Conservation (phyloP, 129 eudicot genomes). For the Arctium minus region DNA sequence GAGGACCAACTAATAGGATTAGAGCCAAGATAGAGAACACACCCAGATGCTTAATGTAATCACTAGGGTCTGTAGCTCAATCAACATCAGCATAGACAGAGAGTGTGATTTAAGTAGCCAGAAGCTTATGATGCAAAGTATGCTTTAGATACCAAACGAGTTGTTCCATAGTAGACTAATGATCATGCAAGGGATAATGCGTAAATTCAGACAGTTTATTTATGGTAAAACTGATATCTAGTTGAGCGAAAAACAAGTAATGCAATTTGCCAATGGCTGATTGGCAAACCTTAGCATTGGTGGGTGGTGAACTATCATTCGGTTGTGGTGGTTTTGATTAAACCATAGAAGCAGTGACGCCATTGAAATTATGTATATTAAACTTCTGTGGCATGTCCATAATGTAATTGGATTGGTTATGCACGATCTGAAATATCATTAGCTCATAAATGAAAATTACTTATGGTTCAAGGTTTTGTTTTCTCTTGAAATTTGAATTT, state of each 20-base stretch:
- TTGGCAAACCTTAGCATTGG: neutral
- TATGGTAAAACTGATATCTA: neutral
- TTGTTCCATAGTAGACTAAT: too few relatives aligned
- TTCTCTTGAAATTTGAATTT: neutral
- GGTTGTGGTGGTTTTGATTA: neutral
- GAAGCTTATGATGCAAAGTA: too few relatives aligned
- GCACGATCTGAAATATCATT: neutral
- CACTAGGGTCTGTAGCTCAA: too few relatives aligned
- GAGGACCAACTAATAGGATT: too few relatives aligned
- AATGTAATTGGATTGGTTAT: neutral
- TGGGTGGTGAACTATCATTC: neutral
- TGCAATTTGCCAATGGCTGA: neutral
- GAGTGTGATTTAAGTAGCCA: too few relatives aligned
- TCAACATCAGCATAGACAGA: too few relatives aligned
- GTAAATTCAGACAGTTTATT: too few relatives aligned
- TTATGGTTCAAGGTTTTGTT: neutral
- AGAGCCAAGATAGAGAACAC: too few relatives aligned
- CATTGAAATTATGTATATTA: neutral
- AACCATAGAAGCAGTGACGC: neutral
- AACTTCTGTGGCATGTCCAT: neutral
- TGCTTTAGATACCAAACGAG: too few relatives aligned
- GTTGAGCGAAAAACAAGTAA: neutral
- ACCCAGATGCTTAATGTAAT: too few relatives aligned
- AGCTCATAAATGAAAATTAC: neutral
- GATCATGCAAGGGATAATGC: too few relatives aligned